Evolutionary conservation across 192 early-diverging fungal genomes (phyloP).

Genomic region (Umbelopsis sp.): DNA sequence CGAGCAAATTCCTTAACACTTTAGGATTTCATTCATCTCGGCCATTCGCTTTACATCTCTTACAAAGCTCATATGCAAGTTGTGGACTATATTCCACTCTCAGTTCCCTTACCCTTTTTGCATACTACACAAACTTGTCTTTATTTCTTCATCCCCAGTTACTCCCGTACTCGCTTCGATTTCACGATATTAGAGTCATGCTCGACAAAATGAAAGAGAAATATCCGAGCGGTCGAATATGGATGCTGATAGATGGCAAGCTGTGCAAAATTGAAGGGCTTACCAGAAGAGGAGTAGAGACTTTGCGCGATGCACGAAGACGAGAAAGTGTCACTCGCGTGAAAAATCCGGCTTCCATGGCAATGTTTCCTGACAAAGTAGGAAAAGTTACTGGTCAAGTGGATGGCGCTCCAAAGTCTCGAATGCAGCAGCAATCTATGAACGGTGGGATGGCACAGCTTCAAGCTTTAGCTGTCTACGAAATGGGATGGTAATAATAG

Average conservation of each 20-base stretch:
- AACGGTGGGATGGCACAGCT: slow-evolving; percentile 34
- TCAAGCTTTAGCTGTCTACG: slow-evolving; percentile 31
- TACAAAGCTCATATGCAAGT: slow-evolving; percentile 30
- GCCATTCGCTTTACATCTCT: slow-evolving; percentile 36
- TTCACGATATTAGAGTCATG: slow-evolving; percentile 24
- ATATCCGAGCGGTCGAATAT: slow-evolving; percentile 33
- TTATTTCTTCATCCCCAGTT: slow-evolving; percentile 33
- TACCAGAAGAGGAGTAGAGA: slow-evolving; percentile 21
- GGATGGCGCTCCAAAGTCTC: background rate
- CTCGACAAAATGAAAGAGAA: slow-evolving; percentile 32
- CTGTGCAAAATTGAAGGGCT: slow-evolving; percentile 35
- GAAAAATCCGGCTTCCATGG: too few relatives aligned
- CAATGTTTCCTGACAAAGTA: background rate
- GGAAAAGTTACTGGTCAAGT: slow-evolving; percentile 10
- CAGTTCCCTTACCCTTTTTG: slow-evolving; percentile 26
- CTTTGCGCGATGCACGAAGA: slow-evolving; percentile 30
- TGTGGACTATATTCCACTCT: slow-evolving; percentile 32
- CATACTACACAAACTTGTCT: slow-evolving; percentile 40
- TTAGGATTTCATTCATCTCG: slow-evolving; percentile 39
- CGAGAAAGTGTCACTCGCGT: background rate
- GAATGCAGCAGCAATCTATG: slow-evolving; percentile 18
- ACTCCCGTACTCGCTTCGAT: slow-evolving; percentile 27
- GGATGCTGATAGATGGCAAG: slow-evolving; percentile 37
- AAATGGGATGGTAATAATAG: slow-evolving; percentile 42
- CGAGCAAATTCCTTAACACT: slow-evolving; percentile 33